A percentile compares a stretch with the other conserved stretches of the same genome.
phyloP scores from a whole-genome alignment of 345 rosid genomes.

The Zanthoxylum bungeanum region DNA sequence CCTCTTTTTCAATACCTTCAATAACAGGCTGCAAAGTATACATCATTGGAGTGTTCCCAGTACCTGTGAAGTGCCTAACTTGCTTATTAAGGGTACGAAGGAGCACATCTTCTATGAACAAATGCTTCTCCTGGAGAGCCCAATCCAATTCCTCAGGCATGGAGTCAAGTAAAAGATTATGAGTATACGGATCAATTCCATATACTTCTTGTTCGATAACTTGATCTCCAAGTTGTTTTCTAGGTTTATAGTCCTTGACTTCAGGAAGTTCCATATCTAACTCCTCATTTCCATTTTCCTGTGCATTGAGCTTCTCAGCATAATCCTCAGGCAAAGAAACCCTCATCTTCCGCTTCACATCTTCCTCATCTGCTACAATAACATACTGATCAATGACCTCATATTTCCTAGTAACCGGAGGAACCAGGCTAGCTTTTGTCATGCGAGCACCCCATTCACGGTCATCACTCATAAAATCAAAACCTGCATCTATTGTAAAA shows the following conservation, averaged over 20 bases:
- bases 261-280: constrained; percentile 99
- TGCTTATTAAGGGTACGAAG: constrained; percentile 81
- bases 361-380: constrained; percentile 86
- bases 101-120: constrained; percentile 82
- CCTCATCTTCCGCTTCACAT: constrained; percentile 82
- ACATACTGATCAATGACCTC: constrained; percentile 83
- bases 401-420: constrained; percentile 98
- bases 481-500: constrained; percentile 52
- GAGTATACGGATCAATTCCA: constrained; percentile 98
- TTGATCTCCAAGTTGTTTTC: constrained; percentile 84
- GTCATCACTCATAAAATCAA: constrained; percentile 66
- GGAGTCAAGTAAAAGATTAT: constrained; percentile 96
- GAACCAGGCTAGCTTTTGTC: constrained; percentile 97
- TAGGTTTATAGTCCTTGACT: constrained; percentile 92
- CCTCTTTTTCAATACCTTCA: constrained; percentile 72
- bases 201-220: constrained; percentile 99
- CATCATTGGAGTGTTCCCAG: constrained; percentile 91
- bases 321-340: constrained; percentile 96
- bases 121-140: constrained; percentile 71
- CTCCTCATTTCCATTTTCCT: constrained; percentile 86
- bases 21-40: constrained; percentile 74
- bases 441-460: constrained; percentile 99
- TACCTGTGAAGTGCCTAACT: constrained; percentile 82
- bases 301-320: constrained; percentile 87
- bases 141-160: constrained; percentile 92